Evolutionary conservation across 2,329 filamentous ascomycete genomes (phyloP).

Genomic region (Biscogniauxia mediterranea): DNA sequence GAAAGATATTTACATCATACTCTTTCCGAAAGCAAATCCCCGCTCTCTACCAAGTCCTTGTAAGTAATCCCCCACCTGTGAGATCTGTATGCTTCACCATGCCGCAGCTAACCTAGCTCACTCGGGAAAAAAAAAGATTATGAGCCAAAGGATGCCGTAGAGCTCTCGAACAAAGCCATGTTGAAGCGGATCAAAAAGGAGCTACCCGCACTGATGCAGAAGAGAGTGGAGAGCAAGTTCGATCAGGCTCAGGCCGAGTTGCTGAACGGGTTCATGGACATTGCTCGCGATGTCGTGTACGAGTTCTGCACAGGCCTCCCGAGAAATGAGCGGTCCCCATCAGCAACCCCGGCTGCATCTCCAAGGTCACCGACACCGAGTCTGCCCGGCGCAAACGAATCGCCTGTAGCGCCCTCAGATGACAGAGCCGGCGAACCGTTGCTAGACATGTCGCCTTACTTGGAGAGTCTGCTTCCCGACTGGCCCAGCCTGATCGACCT

Average conservation of each 20-base stretch:
- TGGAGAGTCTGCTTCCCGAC: constrained; percentile 14
- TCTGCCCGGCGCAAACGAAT: constrained; percentile 2
- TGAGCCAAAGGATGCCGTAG: constrained; percentile 21
- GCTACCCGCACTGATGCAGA: constrained; percentile 26
- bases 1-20: constrained; percentile 32
- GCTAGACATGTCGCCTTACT: constrained; percentile 19
- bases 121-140: constrained; percentile 20
- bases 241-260: constrained; percentile 26
- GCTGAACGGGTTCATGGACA: constrained; percentile 24
- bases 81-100: neutral
- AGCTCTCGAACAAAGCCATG: constrained; percentile 21
- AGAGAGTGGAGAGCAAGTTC: constrained; percentile 28
- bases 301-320: constrained; percentile 26
- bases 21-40: constrained; percentile 29
- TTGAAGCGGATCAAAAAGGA: constrained; percentile 28
- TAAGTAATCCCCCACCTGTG: constrained; percentile 12
- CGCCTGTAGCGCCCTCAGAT: neutral
- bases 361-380: constrained; percentile 19
- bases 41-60: constrained; percentile 31
- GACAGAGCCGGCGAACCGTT: constrained; percentile 7
- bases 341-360: constrained; percentile 20
- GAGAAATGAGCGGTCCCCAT: constrained; percentile 20
- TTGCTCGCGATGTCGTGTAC: constrained; percentile 25
- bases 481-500: constrained; percentile 14
- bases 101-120: constrained; percentile 13